Evolutionary conservation across 2,329 filamentous ascomycete genomes (phyloP), one percentile per base, ranked within the genome.

Genomic region (Tolypocladium guangdongense): DNA sequence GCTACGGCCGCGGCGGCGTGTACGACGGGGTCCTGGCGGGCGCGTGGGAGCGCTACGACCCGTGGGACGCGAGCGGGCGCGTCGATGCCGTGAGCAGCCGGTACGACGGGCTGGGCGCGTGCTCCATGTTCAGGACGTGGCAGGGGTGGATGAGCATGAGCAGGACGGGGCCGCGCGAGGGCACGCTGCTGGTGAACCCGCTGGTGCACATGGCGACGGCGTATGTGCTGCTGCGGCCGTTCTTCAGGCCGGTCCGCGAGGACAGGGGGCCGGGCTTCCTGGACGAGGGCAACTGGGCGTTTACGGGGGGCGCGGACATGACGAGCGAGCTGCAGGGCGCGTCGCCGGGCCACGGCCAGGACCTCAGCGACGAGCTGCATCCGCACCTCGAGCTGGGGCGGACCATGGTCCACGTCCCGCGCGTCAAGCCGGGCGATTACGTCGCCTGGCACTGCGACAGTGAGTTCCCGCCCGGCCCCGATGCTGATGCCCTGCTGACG

Each of bases 121-220:
- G 89, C 69, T 86, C 80, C 47, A 89, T 90, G 74, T 90, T 96
- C 69, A 80, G 92, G 39, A 87, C 90, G 78, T 92, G 88, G 67
- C 91, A 96, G 70, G 91, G 90, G 20, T 96, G 91, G 91, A 69
- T 96, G 51, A 81, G 80, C 55, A 85, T 96, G 78, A 90, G 85
- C 54, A 71, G 74, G n/a, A 86, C 83, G 0, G 82, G 77, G 0
- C 87, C 88, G 0, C 76, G 77, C 6, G 84, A 95, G 70, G 91
- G 91, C 1, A 93, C 90, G 0, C 70, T 96, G 51, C 76, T 88
- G 45, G 87, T 96, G 2, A 91, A 91, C 62, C 91, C 91, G 0
- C 74, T 95, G 51, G 71, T 93, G 47, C 78, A 80, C 57, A 79
- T 88, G 52, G 82, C 88, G 0, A 93, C 87, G 0, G 84, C 87